Percentiles rank a stretch among this genome's conserved stretches.
Evolutionary conservation across 129 eudicot genomes (phyloP).

Genomic region (Flaveria robusta): DNA sequence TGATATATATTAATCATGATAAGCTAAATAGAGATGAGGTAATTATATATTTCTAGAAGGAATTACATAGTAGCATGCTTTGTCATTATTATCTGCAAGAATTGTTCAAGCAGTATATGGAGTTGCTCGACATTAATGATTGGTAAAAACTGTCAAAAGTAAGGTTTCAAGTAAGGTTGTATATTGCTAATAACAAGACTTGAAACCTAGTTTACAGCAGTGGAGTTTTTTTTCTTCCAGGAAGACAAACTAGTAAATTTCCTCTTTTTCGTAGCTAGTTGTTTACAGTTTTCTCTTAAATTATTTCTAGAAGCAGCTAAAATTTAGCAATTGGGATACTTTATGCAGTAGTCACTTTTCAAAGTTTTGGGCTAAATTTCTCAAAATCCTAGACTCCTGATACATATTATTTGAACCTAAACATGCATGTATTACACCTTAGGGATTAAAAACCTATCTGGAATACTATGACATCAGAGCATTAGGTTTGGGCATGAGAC

Average conservation of each 20-base stretch:
- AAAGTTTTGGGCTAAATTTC: background rate
- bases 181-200: background rate
- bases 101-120: background rate
- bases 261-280: background rate
- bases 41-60: background rate
- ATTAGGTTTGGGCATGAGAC: background rate
- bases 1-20: background rate
- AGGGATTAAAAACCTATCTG: background rate
- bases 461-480: background rate
- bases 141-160: background rate
- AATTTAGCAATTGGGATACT: background rate
- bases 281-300: background rate
- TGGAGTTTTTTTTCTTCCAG: background rate
- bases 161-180: background rate
- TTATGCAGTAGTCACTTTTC: background rate
- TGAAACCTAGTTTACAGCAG: conserved; percentile 5
- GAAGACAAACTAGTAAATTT: background rate
- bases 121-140: background rate
- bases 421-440: background rate
- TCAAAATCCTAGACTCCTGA: background rate
- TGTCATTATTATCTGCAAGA: background rate
- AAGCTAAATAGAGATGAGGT: background rate
- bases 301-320: conserved; percentile 4
- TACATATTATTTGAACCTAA: background rate
- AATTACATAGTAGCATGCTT: background rate